Evolutionary conservation across 108 stramenopile species (phyloP), one percentile per base, ranked within the genome.

Genomic region (Parietichytrium sp.): DNA sequence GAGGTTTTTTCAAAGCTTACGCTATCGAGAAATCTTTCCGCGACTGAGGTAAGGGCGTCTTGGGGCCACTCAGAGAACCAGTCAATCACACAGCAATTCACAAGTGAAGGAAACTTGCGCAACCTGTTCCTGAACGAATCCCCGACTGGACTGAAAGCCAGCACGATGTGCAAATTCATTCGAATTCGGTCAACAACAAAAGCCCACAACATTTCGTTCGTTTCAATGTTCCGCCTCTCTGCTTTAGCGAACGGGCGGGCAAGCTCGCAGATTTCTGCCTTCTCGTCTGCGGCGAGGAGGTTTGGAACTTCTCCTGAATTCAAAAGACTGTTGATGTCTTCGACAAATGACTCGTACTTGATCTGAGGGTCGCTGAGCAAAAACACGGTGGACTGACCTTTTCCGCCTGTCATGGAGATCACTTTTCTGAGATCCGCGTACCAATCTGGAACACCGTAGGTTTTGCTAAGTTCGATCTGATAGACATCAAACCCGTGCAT

Each of bases 61-160:
- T 54, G 54, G 15, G 91, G 91, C 91, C 91, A 92, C 18, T 89
- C 86, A 36, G 87, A 89, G 79, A 91, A 92, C 91, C 91, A 90
- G 54, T 90, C 91, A 27, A 92, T 91, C 2, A 87, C 89, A 36
- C 91, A 92, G 89, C 91, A 92, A 54, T 91, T 92, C 78, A 92
- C 87, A 13, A 91, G 81, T 0, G 88, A 87, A 1, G 91, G 91
- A 79, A 91, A 92, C 48, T 87, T 83, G 26, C 90, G 86, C 36
- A 92, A 53, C 1, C 91, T 79, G 29, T 90, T 89, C 26, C 91
- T 42, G 51, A 92, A 92, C 13, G 91, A 90, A 15, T 85, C 87
- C 13, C 91, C 91, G 51, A 92, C 90, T 51, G 91, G 91, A 0
- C 86, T 87, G 30, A 92, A 89, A 26, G 91, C 90, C 52, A 92